A percentile compares a stretch with the other conserved stretches of the same genome.
Conservation (phyloP, 495 filamentous ascomycete species). For the Talaromyces proteolyticus region DNA sequence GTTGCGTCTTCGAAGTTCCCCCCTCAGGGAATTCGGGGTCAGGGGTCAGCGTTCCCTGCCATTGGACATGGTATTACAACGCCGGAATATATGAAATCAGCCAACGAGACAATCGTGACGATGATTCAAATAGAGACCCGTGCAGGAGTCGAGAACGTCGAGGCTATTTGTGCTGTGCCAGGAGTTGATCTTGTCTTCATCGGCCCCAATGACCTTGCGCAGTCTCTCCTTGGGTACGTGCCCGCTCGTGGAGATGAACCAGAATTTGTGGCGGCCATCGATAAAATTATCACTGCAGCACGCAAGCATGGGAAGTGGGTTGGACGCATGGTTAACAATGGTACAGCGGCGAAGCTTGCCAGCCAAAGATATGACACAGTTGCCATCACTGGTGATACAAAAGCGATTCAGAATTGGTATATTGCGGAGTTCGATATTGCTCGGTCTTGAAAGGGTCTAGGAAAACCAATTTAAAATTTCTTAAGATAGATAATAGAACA, state of each 20-base stretch:
- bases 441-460: constrained; percentile 17
- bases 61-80: constrained; percentile 16
- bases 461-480: no score
- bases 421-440: constrained; percentile 24
- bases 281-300: constrained; percentile 23
- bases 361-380: constrained; percentile 26
- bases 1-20: constrained; percentile 45
- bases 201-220: constrained; percentile 52
- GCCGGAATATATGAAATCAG: constrained; percentile 58
- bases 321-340: constrained; percentile 23
- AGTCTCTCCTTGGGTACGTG: constrained; percentile 19
- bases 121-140: constrained; percentile 81
- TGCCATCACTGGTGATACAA: constrained; percentile 26
- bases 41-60: constrained; percentile 20
- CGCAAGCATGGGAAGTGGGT: constrained; percentile 28
- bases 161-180: constrained; percentile 64
- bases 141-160: constrained; percentile 62
- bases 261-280: constrained; percentile 23
- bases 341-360: constrained; percentile 17
- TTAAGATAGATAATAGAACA: no score
- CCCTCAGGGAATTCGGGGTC: constrained; percentile 19
- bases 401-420: constrained; percentile 34
- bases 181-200: constrained; percentile 73
- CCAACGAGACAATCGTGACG: constrained; percentile 64
- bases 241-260: constrained; percentile 21